A percentile compares a stretch with the other conserved stretches of the same genome.
phyloP scores from a whole-genome alignment of 2,329 filamentous ascomycete species.

The Aureobasidium sp. region DNA sequence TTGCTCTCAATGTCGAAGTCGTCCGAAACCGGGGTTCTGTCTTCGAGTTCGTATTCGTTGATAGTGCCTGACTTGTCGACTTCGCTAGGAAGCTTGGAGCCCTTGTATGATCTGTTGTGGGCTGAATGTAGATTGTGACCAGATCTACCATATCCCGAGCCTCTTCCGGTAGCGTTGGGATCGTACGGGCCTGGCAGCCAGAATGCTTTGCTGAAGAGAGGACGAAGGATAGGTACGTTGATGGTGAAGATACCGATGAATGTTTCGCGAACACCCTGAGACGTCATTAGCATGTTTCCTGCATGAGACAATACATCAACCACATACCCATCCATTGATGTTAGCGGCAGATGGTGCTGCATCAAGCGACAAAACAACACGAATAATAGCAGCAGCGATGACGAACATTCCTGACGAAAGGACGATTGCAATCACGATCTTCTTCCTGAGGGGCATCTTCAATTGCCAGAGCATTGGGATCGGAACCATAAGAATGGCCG shows the following conservation, averaged over 20 bases:
- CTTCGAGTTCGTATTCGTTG: background rate
- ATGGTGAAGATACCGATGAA: conserved; percentile 30
- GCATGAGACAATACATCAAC: background rate
- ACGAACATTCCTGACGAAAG: conserved; percentile 29
- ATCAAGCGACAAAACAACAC: conserved; percentile 25
- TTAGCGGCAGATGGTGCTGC: conserved; percentile 23
- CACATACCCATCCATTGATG: conserved; percentile 27
- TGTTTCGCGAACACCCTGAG: conserved; percentile 26
- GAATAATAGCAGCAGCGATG: conserved; percentile 28
- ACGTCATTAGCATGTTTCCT: background rate
- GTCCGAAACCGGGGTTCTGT: background rate
- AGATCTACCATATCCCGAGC: background rate
- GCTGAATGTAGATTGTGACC: background rate
- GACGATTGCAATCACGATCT: conserved; percentile 26
- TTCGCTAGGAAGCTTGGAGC: background rate
- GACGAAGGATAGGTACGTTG: conserved; percentile 27
- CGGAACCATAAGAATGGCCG: conserved; percentile 25
- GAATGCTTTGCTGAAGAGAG: conserved; percentile 23
- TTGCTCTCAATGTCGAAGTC: background rate
- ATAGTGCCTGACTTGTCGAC: background rate
- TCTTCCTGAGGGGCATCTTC: conserved; percentile 23
- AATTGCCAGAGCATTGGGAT: conserved; percentile 28
- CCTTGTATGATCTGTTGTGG: background rate
- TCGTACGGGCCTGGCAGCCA: conserved; percentile 20
- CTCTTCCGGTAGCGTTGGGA: background rate